A percentile compares a stretch with the other conserved stretches of the same genome.
Conservation (phyloP, 768 basidiomycete genomes). For the Russula earlei region DNA sequence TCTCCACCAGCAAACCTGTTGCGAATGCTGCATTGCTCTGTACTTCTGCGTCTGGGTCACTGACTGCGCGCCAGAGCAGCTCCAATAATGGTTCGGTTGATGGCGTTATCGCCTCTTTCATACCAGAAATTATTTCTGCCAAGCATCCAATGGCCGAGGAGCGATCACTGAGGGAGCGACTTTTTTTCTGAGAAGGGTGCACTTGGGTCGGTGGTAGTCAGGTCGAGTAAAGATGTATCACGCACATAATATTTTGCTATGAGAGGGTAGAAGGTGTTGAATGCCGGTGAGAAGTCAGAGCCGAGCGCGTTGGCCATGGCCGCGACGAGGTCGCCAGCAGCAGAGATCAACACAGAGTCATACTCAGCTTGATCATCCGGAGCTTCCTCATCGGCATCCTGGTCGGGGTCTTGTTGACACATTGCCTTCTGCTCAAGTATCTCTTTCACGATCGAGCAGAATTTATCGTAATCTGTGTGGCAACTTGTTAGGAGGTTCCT, state of each 20-base stretch:
- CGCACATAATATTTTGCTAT: constrained; percentile 89
- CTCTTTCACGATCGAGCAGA: constrained; percentile 74
- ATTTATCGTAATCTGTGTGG: constrained; percentile 52
- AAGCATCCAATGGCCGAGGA: constrained; percentile 90
- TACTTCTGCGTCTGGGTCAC: constrained; percentile 85
- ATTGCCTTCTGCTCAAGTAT: constrained; percentile 90
- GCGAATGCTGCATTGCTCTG: constrained; percentile 96
- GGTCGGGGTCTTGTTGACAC: constrained; percentile 94
- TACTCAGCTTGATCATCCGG: constrained; percentile 91
- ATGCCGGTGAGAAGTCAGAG: constrained; percentile 70
- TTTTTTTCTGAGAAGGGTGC: constrained; percentile 51
- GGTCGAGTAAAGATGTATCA: constrained; percentile 11
- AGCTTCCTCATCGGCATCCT: constrained; percentile 77
- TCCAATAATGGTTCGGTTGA: constrained; percentile 75
- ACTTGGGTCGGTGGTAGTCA: neutral
- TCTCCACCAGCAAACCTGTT: constrained; percentile 81
- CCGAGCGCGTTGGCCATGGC: constrained; percentile 82
- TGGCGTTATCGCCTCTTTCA: constrained; percentile 79
- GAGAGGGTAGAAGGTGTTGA: constrained; percentile 78
- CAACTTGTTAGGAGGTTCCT: constrained; percentile 3
- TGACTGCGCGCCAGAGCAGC: constrained; percentile 74
- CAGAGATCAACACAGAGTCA: constrained; percentile 89
- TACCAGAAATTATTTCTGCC: constrained; percentile 90
- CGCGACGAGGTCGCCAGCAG: constrained; percentile 90
- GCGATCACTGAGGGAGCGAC: constrained; percentile 80